A percentile compares a stretch with the other conserved stretches of the same genome.
Evolutionary conservation across 306 rosid genomes (phyloP).

Genomic region (Vachellia pachyceras): DNA sequence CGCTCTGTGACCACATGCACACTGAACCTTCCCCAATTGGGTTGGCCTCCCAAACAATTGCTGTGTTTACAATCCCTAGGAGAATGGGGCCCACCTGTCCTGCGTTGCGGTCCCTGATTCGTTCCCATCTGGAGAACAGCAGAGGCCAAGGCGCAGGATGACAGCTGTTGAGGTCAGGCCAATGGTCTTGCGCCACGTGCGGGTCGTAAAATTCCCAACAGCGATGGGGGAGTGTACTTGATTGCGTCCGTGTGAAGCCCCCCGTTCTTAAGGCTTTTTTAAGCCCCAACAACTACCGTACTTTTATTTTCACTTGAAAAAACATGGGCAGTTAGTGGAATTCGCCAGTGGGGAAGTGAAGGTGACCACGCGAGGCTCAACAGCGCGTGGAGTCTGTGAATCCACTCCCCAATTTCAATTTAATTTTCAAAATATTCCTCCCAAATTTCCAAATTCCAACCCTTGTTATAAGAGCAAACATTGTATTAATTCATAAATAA

Average conservation of each 20-base stretch:
- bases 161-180: background rate
- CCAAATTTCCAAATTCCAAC: too few species aligned
- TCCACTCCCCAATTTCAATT: too few species aligned
- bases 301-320: background rate
- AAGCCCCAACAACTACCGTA: conserved; percentile 21
- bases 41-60: conserved; percentile 54
- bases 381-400: background rate
- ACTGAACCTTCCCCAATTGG: conserved; percentile 45
- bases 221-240: conserved; percentile 24
- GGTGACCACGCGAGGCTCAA: background rate
- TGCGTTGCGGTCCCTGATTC: conserved; percentile 22
- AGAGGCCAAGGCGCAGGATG: background rate
- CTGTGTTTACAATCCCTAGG: conserved; percentile 55
- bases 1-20: conserved; percentile 37
- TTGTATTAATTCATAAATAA: too few species aligned
- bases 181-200: conserved; percentile 46
- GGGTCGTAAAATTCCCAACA: background rate
- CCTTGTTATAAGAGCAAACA: too few species aligned
- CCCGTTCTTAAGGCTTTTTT: background rate
- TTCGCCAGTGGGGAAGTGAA: background rate
- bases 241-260: background rate
- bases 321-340: background rate
- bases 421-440: too few species aligned
- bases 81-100: background rate
- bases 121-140: background rate